phyloP scores from a whole-genome alignment of 139 green algal genomes.

The Diplosphaera chodatii region DNA sequence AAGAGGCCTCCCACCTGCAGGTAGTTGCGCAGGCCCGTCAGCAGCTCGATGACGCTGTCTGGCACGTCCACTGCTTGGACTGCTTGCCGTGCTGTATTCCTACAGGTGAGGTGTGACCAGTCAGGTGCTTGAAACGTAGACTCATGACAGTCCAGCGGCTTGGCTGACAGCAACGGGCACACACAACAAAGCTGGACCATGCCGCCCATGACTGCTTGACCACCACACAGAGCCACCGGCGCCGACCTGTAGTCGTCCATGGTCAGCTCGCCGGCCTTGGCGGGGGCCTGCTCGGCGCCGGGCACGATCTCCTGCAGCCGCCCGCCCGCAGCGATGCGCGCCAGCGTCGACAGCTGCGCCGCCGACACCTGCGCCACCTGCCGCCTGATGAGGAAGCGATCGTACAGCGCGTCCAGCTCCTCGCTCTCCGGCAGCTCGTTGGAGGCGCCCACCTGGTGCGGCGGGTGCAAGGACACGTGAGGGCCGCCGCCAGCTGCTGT shows the following conservation, averaged over 20 bases:
- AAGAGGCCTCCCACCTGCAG: conserved; percentile 31
- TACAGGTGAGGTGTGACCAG: too few relatives aligned
- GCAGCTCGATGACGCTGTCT: conserved; percentile 72
- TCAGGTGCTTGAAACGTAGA: too few relatives aligned
- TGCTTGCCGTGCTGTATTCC: conserved; percentile 31
- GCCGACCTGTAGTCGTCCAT: conserved; percentile 55
- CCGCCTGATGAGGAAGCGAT: conserved; percentile 86
- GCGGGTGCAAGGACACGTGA: too few relatives aligned
- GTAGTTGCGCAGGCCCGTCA: conserved; percentile 74
- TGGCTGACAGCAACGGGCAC: too few relatives aligned
- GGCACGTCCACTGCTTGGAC: conserved; percentile 60
- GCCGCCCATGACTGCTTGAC: too few relatives aligned
- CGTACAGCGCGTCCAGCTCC: conserved; percentile 93
- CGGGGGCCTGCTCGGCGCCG: background rate
- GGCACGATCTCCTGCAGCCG: conserved; percentile 30
- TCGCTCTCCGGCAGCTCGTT: conserved; percentile 94
- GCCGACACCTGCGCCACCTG: conserved; percentile 64
- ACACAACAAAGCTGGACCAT: too few relatives aligned
- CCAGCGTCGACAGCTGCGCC: conserved; percentile 55
- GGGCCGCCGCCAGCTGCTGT: too few relatives aligned
- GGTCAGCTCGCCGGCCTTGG: conserved; percentile 20
- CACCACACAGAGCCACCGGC: too few relatives aligned
- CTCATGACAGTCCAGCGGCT: too few relatives aligned
- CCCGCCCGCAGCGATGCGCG: conserved; percentile 59
- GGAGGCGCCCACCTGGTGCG: conserved; percentile 76